These are phyloP conservation scores for Naganishia onofrii DNA, from an alignment of 768 basidiomycete species.

Conservation along the genomic window DNA sequence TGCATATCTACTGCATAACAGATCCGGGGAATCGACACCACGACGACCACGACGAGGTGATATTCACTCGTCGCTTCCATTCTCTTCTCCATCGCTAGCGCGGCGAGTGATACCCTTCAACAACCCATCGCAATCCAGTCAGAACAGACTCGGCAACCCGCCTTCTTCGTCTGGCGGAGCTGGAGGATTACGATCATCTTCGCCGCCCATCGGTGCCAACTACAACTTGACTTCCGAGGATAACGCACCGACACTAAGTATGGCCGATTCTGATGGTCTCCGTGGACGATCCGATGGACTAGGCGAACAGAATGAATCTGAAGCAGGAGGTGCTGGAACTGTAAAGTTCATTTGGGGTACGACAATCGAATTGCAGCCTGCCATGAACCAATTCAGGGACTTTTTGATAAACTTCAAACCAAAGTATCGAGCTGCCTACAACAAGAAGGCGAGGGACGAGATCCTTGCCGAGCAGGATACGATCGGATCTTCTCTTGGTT, in stretches of 20 bases:
- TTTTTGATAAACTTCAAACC: constrained; percentile 90
- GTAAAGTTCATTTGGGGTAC: constrained; percentile 92
- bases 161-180: constrained; percentile 15
- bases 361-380: constrained; percentile 83
- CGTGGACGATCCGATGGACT: constrained; percentile 16
- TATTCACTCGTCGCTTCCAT: constrained; percentile 78
- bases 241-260: constrained; percentile 28
- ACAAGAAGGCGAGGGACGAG: constrained; percentile 58
- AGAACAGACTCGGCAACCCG: constrained; percentile 24
- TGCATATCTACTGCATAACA: constrained; percentile 25
- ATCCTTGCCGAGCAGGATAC: constrained; percentile 41
- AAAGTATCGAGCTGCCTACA: constrained; percentile 75
- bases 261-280: constrained; percentile 59
- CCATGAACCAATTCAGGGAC: constrained; percentile 83
- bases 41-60: constrained; percentile 76
- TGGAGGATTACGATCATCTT: constrained; percentile 30
- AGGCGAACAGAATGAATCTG: constrained; percentile 22
- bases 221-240: constrained; percentile 26
- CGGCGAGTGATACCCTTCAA: constrained; percentile 56
- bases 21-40: constrained; percentile 60
- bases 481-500: constrained; percentile 26
- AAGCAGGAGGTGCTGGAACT: constrained; percentile 72
- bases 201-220: constrained; percentile 32
- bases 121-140: constrained; percentile 51
- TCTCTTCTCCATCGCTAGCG: constrained; percentile 55